Percentiles rank a stretch among this genome's conserved stretches.
These are phyloP conservation scores for Eudorina sp. DNA, from an alignment of 139 green algal species.

Conservation along the genomic window DNA sequence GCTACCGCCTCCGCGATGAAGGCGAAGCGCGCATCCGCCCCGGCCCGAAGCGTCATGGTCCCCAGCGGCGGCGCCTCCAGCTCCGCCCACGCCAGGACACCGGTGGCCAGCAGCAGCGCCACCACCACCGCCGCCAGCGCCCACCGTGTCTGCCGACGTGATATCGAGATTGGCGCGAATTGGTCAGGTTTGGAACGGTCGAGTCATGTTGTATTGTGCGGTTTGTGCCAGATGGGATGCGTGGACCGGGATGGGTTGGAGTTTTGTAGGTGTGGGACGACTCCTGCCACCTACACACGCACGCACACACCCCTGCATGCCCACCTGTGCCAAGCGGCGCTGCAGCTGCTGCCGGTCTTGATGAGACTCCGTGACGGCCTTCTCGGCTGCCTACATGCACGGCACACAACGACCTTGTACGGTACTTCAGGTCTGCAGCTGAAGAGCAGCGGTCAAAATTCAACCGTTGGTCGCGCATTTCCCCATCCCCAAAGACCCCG, in stretches of 20 bases:
- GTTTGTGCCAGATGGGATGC: background rate
- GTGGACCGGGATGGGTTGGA: background rate
- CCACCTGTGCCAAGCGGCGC: background rate
- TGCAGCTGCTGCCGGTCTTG: background rate
- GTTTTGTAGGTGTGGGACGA: no score
- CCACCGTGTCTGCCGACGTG: background rate
- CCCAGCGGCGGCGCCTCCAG: conserved; percentile 42
- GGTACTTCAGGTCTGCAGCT: no score
- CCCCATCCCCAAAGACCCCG: no score
- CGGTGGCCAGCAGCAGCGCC: background rate
- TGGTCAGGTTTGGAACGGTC: no score
- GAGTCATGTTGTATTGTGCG: background rate
- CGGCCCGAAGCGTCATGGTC: background rate
- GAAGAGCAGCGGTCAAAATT: no score
- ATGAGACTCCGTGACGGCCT: background rate
- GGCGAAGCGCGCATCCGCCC: background rate
- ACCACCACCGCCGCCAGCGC: background rate
- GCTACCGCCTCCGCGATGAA: background rate
- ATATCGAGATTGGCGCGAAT: background rate
- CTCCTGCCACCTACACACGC: no score
- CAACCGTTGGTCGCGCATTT: no score
- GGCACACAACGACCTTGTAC: background rate
- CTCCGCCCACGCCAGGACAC: conserved; percentile 17
- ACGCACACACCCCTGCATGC: background rate
- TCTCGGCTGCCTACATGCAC: conserved; percentile 16